Evolutionary conservation across 148 eudicot species (phyloP).

Genomic region (Rheum nobile): DNA sequence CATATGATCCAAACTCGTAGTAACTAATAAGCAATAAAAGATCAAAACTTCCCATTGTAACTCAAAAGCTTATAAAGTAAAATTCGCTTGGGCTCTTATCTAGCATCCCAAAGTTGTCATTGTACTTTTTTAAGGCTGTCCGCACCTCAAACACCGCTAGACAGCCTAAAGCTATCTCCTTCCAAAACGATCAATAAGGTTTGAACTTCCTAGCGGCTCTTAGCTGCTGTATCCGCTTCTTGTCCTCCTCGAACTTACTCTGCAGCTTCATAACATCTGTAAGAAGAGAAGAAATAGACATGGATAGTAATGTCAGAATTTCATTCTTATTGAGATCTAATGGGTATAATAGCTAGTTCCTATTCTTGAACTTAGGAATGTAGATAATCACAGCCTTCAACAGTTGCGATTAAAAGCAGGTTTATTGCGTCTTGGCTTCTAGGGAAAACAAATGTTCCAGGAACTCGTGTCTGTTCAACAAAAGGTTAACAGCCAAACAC

Average conservation of each 20-base stretch:
- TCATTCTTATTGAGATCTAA: background rate
- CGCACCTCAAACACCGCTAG: background rate
- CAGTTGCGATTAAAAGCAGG: background rate
- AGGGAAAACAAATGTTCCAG: no score
- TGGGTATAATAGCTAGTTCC: background rate
- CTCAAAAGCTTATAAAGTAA: background rate
- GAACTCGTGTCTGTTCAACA: background rate
- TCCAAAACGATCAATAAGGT: conserved; percentile 37
- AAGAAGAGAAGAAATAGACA: background rate
- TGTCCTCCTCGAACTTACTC: conserved; percentile 85
- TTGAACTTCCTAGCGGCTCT: conserved; percentile 83
- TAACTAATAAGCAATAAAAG: background rate
- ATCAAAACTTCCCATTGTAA: background rate
- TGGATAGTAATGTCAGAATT: background rate
- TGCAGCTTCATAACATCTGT: conserved; percentile 81
- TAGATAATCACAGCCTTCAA: background rate
- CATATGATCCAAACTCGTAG: no score
- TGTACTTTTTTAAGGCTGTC: background rate
- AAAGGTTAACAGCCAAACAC: background rate
- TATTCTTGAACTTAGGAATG: background rate
- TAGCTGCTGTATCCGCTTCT: conserved; percentile 72
- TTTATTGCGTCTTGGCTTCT: background rate
- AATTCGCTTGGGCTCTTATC: background rate
- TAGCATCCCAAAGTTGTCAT: background rate
- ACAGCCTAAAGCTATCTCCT: background rate